Base-by-base conservation (phyloP, 345 rosid genomes). In the Leavenworthia alabamica region DNA sequence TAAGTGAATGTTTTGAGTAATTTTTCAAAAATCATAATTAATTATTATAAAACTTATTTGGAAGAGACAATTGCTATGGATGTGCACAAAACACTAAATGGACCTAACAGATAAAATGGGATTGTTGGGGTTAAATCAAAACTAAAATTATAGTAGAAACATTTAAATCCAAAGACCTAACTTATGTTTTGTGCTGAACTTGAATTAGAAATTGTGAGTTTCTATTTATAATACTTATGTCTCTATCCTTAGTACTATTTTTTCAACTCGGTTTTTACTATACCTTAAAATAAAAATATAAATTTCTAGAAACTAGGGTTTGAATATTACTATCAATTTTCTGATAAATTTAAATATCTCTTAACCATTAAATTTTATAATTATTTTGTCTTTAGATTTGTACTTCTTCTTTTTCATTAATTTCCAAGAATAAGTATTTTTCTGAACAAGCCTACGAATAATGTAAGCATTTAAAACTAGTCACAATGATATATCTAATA, bases 211-310 rank as follows among this genome's bases (percentile, higher is more conserved):
- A 6, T 29, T 64, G 11, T 51, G 8, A 15, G 43, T 41, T 63
- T 28, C 23, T 20, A 6, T 64, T 64, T 41, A 1, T 17, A 2
- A 40, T 10, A 51, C 69, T 31, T 42, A 15, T 64, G 54, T 53
- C 45, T 43, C 52, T 52, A 64, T 64, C 51, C 32, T 10, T 53
- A 33, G 11, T 19, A 42, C 50, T 39, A 62, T 17, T 63, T 63
- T 63, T 39, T 40, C 7, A 49, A 17, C 50, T 42, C 7, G 15
- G 40, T 2, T 53, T 41, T 43, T 53, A 19, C 33, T 42, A 53
- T 53, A 26, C 40, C 58, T 27, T 49, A 0, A 27, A n/a, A 50
- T 15, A 9, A 1, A 8, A 27, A 32, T 60, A 3, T 29, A 29
- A 31, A 3, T 8, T n/a, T 31, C 41, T 8, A 44, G 9, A 31